A percentile compares a stretch with the other conserved stretches of the same genome.
These are phyloP conservation scores for Cutaneotrichosporon sp. DNA, from an alignment of 1,284 basidiomycete genomes.

Conservation along the genomic window DNA sequence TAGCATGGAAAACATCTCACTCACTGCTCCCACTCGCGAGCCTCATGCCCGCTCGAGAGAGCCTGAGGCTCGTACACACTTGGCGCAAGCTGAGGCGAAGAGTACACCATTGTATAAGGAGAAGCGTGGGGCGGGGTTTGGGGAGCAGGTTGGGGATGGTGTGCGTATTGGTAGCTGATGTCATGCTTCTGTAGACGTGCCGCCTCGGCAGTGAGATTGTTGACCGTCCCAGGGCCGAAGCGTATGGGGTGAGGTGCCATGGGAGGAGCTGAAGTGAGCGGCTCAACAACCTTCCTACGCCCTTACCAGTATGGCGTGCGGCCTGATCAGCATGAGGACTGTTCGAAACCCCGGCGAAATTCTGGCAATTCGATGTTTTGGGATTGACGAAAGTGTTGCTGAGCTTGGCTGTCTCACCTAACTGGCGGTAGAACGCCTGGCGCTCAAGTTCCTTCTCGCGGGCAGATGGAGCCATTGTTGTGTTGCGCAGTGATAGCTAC, in stretches of 20 bases:
- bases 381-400: slow-evolving; percentile 13
- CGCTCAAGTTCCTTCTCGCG: not conserved
- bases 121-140: too few relatives aligned
- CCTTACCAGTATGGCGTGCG: not conserved
- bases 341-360: not conserved
- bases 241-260: too few relatives aligned
- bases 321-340: not conserved
- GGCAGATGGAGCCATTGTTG: not conserved
- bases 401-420: slow-evolving; percentile 4
- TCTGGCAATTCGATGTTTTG: too few relatives aligned
- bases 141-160: too few relatives aligned
- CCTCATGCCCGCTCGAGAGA: not conserved
- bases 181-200: too few relatives aligned
- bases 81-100: not conserved
- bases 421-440: not conserved
- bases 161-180: too few relatives aligned
- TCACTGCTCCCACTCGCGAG: slow-evolving; percentile 4
- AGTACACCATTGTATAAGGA: too few relatives aligned
- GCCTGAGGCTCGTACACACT: not conserved
- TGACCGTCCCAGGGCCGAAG: too few relatives aligned
- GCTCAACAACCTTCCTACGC: not conserved
- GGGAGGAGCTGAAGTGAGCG: too few relatives aligned
- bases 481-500: too few relatives aligned
- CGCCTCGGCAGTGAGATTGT: too few relatives aligned
- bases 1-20: not conserved